Evolutionary conservation across 495 filamentous ascomycete genomes (phyloP), one percentile per base, ranked within the genome.

Genomic region (Gamarada debralockiae): DNA sequence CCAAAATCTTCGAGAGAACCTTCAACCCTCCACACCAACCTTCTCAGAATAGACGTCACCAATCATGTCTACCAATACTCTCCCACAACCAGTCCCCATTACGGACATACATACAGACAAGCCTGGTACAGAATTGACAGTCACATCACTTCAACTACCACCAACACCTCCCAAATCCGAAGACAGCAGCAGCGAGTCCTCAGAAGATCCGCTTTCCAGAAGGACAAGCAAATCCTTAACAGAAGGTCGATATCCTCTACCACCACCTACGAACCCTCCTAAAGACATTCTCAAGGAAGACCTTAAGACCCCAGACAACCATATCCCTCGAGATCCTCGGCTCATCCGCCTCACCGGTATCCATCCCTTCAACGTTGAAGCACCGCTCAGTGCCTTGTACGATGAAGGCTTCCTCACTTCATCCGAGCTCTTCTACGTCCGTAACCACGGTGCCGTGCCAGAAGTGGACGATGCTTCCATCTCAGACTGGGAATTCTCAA

Each of bases 351-450:
- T 97, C 43, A 97, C 92, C 17, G 92, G 92, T 34, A 78, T 89
- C 31, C 92, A 97, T 70, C 92, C 92, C 3, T 95, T 95, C 71
- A 97, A 97, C 65, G 87, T 92, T 42, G 92, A 97, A 71, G 80
- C 92, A 4, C 92, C 92, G 8, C 69, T 97, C 10, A 86, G 80
- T 15, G 78, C 82, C 3, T 73, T 97, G 8, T 96, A 80, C 65
- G 78, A 96, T 59, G 84, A 95, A 70, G 87, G 86, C 61, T 97
- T 96, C 65, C 73, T 97, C 33, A 97, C 92, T 3, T 85, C 85
- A 20, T 85, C 89, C n/a, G 89, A 96, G 56, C 73, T 97, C 1
- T 95, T 96, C 71, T 97, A 93, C 66, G 92, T 97, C n/a, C 73
- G 92, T 55, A 97, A 97, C 51, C 92, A 97, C 75, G 92, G 92